Evolutionary conservation across 2,329 filamentous ascomycete species (phyloP).

Genomic region (Didymella pinodella): DNA sequence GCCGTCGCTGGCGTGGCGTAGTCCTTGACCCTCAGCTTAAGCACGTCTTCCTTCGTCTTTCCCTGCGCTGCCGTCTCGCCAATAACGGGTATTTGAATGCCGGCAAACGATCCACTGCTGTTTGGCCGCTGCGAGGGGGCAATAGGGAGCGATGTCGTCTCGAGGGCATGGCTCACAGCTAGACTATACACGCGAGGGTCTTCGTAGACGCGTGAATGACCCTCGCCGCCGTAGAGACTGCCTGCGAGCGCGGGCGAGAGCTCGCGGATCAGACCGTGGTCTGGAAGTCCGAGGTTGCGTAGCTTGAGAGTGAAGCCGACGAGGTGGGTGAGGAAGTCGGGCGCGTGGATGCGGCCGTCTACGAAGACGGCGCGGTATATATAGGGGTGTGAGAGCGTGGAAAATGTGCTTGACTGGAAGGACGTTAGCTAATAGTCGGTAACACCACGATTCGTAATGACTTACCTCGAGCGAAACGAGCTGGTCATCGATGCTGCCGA

Average conservation of each 20-base stretch:
- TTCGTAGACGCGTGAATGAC: constrained; percentile 92
- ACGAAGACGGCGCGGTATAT: constrained; percentile 97
- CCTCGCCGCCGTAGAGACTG: constrained; percentile 88
- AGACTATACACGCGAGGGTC: constrained; percentile 83
- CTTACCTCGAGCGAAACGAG: constrained; percentile 85
- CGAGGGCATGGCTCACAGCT: constrained; percentile 57
- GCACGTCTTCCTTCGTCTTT: constrained; percentile 31
- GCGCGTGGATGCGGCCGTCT: constrained; percentile 88
- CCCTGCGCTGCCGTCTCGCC: constrained; percentile 34
- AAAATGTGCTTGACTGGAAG: constrained; percentile 84
- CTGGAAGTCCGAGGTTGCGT: constrained; percentile 88
- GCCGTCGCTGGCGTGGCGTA: constrained; percentile 39
- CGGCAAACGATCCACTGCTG: constrained; percentile 37
- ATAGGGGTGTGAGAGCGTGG: constrained; percentile 85
- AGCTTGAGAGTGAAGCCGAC: constrained; percentile 93
- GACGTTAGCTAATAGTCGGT: constrained; percentile 9
- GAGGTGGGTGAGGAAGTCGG: constrained; percentile 91
- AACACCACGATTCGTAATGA: constrained; percentile 26
- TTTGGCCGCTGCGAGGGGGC: constrained; percentile 30
- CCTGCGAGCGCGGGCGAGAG: constrained; percentile 88
- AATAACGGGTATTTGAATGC: constrained; percentile 44
- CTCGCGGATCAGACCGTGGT: constrained; percentile 92
- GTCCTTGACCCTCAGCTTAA: constrained; percentile 43
- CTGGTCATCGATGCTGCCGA: constrained; percentile 97
- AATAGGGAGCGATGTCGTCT: constrained; percentile 53